A percentile compares a stretch with the other conserved stretches of the same genome.
Evolutionary conservation across 73 alveolate species (phyloP).

Genomic region (Symbiodinium natans): DNA sequence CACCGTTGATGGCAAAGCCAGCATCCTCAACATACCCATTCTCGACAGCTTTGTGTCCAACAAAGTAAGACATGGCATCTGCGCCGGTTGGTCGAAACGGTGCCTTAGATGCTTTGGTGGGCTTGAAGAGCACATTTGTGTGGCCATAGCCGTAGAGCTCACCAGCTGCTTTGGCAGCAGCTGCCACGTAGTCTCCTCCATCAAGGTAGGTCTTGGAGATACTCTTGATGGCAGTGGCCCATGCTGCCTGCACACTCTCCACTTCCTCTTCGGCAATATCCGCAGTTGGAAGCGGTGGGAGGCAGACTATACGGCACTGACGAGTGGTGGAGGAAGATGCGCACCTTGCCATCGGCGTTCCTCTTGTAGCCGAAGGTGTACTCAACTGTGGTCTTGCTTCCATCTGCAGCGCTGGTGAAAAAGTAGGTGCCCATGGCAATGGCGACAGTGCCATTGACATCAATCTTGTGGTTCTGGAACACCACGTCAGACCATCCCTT

Average conservation of each 20-base stretch:
- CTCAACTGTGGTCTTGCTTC: conserved; percentile 2
- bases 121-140: conserved; percentile 9
- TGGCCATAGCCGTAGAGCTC: conserved; percentile 20
- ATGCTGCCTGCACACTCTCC: background rate
- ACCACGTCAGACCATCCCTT: too few species aligned
- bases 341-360: background rate
- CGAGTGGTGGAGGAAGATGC: conserved; percentile 19
- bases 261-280: background rate
- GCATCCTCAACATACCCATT: background rate
- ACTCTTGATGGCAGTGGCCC: conserved; percentile 11
- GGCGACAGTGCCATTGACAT: too few species aligned
- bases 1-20: conserved; percentile 48
- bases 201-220: conserved; percentile 29
- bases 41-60: background rate
- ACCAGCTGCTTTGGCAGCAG: conserved; percentile 22
- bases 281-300: background rate
- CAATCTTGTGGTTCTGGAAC: too few species aligned
- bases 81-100: conserved; percentile 1
- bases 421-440: too few species aligned
- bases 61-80: conserved; percentile 37
- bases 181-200: conserved; percentile 38
- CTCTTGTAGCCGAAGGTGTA: conserved; percentile 11
- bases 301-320: background rate
- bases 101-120: background rate
- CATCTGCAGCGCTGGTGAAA: too few species aligned